phyloP scores from a whole-genome alignment of 139 green algal genomes.

The Ulvella scutata region DNA sequence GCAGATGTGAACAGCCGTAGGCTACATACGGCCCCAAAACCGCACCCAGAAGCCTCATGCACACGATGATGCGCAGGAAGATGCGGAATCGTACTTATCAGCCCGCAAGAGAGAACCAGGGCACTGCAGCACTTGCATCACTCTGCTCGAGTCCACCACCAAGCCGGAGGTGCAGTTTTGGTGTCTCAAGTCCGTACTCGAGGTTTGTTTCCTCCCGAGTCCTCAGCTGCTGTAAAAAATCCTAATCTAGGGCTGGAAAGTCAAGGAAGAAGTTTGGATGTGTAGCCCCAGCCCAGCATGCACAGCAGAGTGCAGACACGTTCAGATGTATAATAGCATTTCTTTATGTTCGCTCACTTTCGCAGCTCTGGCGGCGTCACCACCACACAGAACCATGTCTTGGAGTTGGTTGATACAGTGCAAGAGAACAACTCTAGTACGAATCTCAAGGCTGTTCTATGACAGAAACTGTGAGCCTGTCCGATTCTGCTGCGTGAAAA shows the following conservation, averaged over 20 bases:
- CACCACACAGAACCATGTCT: no score
- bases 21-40: background rate
- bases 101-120: background rate
- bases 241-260: background rate
- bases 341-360: background rate
- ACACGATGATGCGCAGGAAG: background rate
- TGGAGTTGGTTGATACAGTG: no score
- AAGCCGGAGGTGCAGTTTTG: constrained; percentile 90
- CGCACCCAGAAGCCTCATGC: background rate
- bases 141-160: constrained; percentile 37
- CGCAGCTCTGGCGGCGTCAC: no score
- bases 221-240: background rate
- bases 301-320: no score
- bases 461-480: no score
- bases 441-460: no score
- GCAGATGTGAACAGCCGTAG: background rate
- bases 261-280: background rate
- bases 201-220: constrained; percentile 32
- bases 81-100: background rate
- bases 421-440: no score
- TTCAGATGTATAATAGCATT: background rate
- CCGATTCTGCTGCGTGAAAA: no score
- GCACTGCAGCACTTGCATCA: constrained; percentile 25
- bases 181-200: constrained; percentile 83
- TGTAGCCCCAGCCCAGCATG: background rate